phyloP scores from a whole-genome alignment of 2,329 filamentous ascomycete species.

The Fusarium subglutinans region DNA sequence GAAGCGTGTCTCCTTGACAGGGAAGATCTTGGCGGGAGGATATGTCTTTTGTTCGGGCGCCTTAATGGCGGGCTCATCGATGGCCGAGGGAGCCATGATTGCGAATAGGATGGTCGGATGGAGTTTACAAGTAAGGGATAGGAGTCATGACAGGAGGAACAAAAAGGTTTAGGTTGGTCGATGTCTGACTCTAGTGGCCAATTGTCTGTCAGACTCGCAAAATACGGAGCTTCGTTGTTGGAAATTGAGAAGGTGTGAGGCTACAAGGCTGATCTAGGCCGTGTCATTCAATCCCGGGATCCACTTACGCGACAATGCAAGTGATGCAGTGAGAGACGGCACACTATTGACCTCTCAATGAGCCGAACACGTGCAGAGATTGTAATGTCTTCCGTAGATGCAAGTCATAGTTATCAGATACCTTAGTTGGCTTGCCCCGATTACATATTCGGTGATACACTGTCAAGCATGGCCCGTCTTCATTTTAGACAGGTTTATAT shows the following conservation, averaged over 20 bases:
- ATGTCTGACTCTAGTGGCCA: constrained; percentile 31
- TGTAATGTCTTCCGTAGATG: background rate
- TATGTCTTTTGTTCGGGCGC: constrained; percentile 54
- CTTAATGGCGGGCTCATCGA: constrained; percentile 54
- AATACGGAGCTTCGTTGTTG: constrained; percentile 36
- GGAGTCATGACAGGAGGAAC: constrained; percentile 30
- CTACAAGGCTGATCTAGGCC: constrained; percentile 49
- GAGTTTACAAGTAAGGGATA: constrained; percentile 10
- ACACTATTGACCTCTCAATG: background rate
- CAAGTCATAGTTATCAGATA: background rate
- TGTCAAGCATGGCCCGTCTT: background rate
- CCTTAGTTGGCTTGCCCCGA: background rate
- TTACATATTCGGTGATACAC: background rate
- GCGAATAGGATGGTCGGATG: constrained; percentile 1
- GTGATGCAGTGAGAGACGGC: background rate
- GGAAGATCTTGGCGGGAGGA: constrained; percentile 65
- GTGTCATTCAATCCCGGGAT: constrained; percentile 31
- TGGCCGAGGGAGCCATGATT: constrained; percentile 64
- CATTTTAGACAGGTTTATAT: background rate
- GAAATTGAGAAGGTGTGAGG: constrained; percentile 44
- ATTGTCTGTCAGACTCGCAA: constrained; percentile 40
- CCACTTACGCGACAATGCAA: constrained; percentile 23
- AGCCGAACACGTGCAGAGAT: too few species aligned
- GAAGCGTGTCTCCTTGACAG: constrained; percentile 70
- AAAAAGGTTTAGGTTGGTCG: constrained; percentile 3